A percentile compares a stretch with the other conserved stretches of the same genome.
Evolutionary conservation across 208 protist genomes (phyloP).

Genomic region (Wallacemonas sp.): DNA sequence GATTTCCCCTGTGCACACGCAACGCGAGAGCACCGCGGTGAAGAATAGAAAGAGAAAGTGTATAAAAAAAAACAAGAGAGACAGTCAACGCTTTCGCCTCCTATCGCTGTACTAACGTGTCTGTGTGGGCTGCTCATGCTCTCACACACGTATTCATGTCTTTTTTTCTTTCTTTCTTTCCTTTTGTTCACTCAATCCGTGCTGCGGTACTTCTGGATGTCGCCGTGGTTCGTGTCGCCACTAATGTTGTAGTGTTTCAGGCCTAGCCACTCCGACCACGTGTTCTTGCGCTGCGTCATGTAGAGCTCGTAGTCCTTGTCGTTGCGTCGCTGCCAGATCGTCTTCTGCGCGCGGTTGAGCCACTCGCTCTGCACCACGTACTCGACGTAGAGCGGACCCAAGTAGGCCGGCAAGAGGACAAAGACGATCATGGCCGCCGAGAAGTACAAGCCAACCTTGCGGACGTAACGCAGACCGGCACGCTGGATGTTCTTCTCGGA

Average conservation of each 20-base stretch:
- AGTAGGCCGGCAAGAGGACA: slow-evolving; percentile 56
- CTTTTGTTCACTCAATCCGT: neutral
- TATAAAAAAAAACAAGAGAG: no score
- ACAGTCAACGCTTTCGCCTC: no score
- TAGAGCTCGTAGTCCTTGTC: slow-evolving; percentile 85
- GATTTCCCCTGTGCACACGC: no score
- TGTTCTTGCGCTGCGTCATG: slow-evolving; percentile 90
- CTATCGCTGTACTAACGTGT: neutral
- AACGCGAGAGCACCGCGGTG: no score
- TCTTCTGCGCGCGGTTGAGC: slow-evolving; percentile 70
- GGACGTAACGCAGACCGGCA: slow-evolving; percentile 63
- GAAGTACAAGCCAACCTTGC: slow-evolving; percentile 56
- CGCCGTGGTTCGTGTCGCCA: slow-evolving; percentile 72
- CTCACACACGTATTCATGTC: neutral
- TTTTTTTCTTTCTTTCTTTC: neutral
- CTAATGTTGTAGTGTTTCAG: slow-evolving; percentile 89
- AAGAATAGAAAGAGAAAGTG: no score
- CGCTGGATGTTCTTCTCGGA: slow-evolving; percentile 70
- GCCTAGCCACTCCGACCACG: slow-evolving; percentile 81
- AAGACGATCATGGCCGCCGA: slow-evolving; percentile 44
- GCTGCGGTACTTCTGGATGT: slow-evolving; percentile 72
- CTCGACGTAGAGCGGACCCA: slow-evolving; percentile 73
- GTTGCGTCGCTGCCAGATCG: slow-evolving; percentile 83
- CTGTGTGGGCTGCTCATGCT: neutral
- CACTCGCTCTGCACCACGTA: slow-evolving; percentile 77